Conservation (phyloP, 305 asterid species). For the Fraxinus sp. region DNA sequence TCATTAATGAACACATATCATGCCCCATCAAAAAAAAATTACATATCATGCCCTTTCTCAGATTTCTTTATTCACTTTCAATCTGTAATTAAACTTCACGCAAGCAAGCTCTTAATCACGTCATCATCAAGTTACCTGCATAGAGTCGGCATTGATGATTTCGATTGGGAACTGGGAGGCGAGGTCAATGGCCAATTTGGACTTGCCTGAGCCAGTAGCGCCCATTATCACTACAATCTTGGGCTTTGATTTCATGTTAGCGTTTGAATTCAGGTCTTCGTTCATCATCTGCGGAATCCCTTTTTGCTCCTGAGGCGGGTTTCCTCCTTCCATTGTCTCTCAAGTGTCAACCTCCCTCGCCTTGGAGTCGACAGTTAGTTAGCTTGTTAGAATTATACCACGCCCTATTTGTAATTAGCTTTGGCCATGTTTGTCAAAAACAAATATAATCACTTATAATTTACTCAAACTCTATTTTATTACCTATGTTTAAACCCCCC, state of each 20-base stretch:
- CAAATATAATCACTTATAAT: not conserved
- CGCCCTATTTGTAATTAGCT: not conserved
- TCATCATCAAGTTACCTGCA: constrained; percentile 56
- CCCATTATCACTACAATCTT: constrained; percentile 83
- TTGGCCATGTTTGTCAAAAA: not conserved
- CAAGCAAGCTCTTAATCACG: not conserved
- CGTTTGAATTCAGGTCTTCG: not conserved
- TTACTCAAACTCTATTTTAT: not conserved
- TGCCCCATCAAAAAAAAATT: too few species aligned
- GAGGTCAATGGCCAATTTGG: constrained; percentile 82
- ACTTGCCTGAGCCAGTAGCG: constrained; percentile 87
- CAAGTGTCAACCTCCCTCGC: not conserved
- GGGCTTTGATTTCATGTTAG: constrained; percentile 36
- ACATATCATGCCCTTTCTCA: not conserved
- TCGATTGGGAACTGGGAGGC: constrained; percentile 75
- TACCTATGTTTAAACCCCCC: not conserved
- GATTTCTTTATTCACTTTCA: not conserved
- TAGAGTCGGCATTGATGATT: constrained; percentile 87
- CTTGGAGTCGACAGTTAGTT: not conserved
- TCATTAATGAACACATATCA: not conserved
- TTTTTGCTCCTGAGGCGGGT: constrained; percentile 1
- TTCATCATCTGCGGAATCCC: not conserved
- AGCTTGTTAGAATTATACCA: not conserved
- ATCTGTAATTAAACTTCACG: not conserved
- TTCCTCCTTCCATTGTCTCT: constrained; percentile 28